Conservation (phyloP, 1,139 yeast genomes). For the Nakaseomyces kungkrabaensis region DNA sequence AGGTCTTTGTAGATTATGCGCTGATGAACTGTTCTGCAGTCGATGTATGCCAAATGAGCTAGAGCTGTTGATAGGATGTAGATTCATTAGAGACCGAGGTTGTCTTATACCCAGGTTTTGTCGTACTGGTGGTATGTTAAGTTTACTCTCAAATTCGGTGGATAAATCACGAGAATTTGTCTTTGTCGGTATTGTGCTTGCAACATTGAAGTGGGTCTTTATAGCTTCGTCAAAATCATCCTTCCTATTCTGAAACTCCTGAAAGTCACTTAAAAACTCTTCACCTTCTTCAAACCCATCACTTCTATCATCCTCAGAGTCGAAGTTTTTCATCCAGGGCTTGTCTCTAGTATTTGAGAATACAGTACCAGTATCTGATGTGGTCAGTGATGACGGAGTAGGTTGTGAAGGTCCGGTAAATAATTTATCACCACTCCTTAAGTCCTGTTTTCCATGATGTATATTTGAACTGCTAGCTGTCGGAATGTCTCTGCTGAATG, state of each 20-base stretch:
- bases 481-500: slow-evolving; percentile 13
- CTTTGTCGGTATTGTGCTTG: slow-evolving; percentile 6
- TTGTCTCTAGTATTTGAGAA: slow-evolving; percentile 15
- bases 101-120: slow-evolving; percentile 13
- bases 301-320: slow-evolving; percentile 12
- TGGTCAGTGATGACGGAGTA: slow-evolving; percentile 22
- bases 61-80: slow-evolving; percentile 10
- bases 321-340: slow-evolving; percentile 1
- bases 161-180: slow-evolving; percentile 4
- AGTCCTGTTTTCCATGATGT: slow-evolving; percentile 4
- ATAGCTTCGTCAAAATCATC: slow-evolving; percentile 22
- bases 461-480: slow-evolving; percentile 2
- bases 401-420: slow-evolving; percentile 7
- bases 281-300: slow-evolving; percentile 17
- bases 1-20: slow-evolving; percentile 15
- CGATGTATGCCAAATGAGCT: not conserved
- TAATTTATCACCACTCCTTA: slow-evolving; percentile 3
- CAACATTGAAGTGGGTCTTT: slow-evolving; percentile 12
- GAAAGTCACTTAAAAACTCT: slow-evolving; percentile 23
- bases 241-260: slow-evolving; percentile 21
- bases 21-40: slow-evolving; percentile 21
- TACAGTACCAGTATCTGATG: slow-evolving; percentile 24
- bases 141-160: slow-evolving; percentile 9
- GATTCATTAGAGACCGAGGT: slow-evolving; percentile 25
- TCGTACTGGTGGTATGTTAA: slow-evolving; percentile 8